Evolutionary conservation across 2,329 filamentous ascomycete species (phyloP).

Genomic region (Annulohypoxylon truncatum): DNA sequence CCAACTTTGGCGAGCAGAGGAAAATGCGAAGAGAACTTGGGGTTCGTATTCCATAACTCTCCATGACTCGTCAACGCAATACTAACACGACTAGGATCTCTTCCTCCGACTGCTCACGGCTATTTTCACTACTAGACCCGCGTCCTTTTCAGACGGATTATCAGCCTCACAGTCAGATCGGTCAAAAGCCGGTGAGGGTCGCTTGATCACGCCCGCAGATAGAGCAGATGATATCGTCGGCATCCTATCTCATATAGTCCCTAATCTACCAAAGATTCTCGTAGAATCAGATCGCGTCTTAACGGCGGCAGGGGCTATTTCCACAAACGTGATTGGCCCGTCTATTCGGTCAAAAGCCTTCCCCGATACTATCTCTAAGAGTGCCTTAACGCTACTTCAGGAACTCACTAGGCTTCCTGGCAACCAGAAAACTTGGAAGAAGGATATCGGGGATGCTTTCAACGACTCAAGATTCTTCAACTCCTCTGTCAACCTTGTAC

Average conservation of each 20-base stretch:
- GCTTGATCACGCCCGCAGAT: constrained; percentile 53
- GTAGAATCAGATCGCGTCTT: constrained; percentile 87
- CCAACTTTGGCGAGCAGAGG: constrained; percentile 93
- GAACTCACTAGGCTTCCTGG: constrained; percentile 82
- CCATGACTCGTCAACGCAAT: neutral
- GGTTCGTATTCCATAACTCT: constrained; percentile 62
- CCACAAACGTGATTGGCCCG: constrained; percentile 83
- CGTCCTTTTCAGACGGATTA: constrained; percentile 73
- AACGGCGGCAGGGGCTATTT: constrained; percentile 82
- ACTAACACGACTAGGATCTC: constrained; percentile 73
- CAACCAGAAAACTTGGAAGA: constrained; percentile 91
- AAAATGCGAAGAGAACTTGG: constrained; percentile 92
- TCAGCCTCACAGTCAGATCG: constrained; percentile 55
- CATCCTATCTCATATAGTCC: constrained; percentile 82
- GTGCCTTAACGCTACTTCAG: constrained; percentile 77
- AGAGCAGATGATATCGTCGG: constrained; percentile 80
- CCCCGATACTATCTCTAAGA: constrained; percentile 82
- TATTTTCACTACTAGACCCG: constrained; percentile 90
- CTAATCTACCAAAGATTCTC: constrained; percentile 83
- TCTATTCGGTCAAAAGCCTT: constrained; percentile 86
- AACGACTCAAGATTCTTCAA: constrained; percentile 89
- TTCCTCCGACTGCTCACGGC: constrained; percentile 89
- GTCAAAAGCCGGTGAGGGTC: constrained; percentile 50
- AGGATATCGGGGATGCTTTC: constrained; percentile 91
- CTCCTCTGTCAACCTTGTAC: constrained; percentile 73